Evolutionary conservation across 179 eudicot species (phyloP), one percentile per base, ranked within the genome.

Genomic region (Pouteria campechiana): DNA sequence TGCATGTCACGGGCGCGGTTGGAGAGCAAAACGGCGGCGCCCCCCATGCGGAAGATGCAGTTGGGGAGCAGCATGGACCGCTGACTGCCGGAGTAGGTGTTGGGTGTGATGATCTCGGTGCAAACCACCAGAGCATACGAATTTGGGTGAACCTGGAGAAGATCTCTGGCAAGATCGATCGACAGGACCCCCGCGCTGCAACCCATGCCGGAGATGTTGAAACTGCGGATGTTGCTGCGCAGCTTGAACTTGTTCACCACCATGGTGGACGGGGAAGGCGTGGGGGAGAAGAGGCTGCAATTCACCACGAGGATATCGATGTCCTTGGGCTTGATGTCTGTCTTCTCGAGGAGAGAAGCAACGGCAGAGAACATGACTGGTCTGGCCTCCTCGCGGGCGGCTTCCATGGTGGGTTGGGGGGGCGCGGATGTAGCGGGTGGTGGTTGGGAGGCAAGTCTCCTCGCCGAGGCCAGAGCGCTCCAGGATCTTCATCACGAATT

Each of bases 391-490:
- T 41, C 35, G 1, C 65, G 27, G 2, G 73, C 60, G 0, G 61
- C 73, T 3, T 38, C 70, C 57, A 68, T 47, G 10, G 16, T 49
- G n/a, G n/a, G n/a, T n/a, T 40, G 25, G 0, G 86, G 86, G 0
- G 81, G 22, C 7, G 10, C 41, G 81, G 22, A 75, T 59, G 41
- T 56, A 32, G 44, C 56, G 81, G 1, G 57, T 46, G 1, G 78
- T 64, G 0, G 69, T 69, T 1, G 80, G 80, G 7, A 76, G 41
- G 25, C 58, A 57, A 0, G 84, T 73, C 24, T 73, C 74, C 6
- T 69, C 74, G 0, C 84, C 84, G 2, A 76, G 64, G 2, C 84
- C 84, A 0, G 80, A 60, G 3, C 84, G 55, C 17, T 63, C 67
- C 1, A 68, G 41, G 12, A 72, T 59, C 25, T 13, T 50, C 55